Evolutionary conservation across 495 filamentous ascomycete species (phyloP).

Genomic region (Aspergillus incahuasiensis): DNA sequence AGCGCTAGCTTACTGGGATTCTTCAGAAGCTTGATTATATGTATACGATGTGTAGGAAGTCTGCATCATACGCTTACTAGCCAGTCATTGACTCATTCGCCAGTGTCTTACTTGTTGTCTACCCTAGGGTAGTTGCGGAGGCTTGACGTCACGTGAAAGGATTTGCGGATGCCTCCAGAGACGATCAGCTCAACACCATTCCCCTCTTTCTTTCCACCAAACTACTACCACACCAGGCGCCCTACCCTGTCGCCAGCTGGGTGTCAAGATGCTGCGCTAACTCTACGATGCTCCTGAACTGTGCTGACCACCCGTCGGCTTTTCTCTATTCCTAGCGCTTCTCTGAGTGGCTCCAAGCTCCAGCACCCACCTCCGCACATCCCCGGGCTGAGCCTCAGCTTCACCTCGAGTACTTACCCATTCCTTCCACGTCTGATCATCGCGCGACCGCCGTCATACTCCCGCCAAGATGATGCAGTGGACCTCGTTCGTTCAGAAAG

Average conservation of each 20-base stretch:
- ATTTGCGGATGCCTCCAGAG: conserved; percentile 10
- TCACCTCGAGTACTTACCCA: background rate
- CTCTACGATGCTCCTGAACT: conserved; percentile 29
- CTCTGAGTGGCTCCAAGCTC: conserved; percentile 18
- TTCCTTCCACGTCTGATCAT: background rate
- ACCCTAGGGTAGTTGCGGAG: background rate
- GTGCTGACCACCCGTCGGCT: conserved; percentile 22
- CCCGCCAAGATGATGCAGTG: conserved; percentile 64
- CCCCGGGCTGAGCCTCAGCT: conserved; percentile 10
- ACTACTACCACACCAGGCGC: conserved; percentile 18
- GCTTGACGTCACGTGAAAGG: conserved; percentile 14
- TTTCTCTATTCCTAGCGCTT: conserved; percentile 20
- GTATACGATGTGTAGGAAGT: too few species aligned
- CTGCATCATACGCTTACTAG: too few species aligned
- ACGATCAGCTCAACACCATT: conserved; percentile 6
- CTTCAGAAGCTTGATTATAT: too few species aligned
- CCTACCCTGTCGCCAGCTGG: conserved; percentile 6
- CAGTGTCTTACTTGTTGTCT: too few species aligned
- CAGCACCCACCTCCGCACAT: conserved; percentile 22
- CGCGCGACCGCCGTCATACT: background rate
- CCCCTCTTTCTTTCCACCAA: conserved; percentile 6
- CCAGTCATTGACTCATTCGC: background rate
- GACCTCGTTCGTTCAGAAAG: conserved; percentile 88
- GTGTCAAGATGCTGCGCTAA: conserved; percentile 21
- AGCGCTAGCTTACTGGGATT: too few species aligned